phyloP scores from a whole-genome alignment of 306 rosid genomes.

The Canavalia ensiformis region DNA sequence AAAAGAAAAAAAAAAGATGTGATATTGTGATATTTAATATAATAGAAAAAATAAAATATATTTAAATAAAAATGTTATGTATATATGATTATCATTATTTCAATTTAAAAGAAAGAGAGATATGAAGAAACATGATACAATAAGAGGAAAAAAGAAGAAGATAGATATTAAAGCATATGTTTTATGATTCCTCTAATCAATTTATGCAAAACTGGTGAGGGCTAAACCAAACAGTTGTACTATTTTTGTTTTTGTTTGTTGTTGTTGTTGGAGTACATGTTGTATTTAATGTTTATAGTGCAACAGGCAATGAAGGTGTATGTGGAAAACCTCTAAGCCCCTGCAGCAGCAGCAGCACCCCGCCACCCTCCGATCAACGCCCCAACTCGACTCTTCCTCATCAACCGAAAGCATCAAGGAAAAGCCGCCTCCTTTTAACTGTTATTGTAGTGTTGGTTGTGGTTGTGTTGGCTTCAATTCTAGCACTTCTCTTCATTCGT shows the following conservation, averaged over 20 bases:
- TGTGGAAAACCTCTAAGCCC: conserved; percentile 74
- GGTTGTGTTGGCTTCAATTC: conserved; percentile 46
- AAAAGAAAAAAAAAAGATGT: too few species aligned
- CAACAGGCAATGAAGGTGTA: conserved; percentile 69
- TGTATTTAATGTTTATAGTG: conserved; percentile 32
- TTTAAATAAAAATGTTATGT: too few species aligned
- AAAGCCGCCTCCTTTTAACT: conserved; percentile 40
- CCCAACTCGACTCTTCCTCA: neutral
- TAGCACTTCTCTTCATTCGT: conserved; percentile 43
- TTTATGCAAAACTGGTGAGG: too few species aligned
- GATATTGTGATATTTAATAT: too few species aligned
- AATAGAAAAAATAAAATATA: too few species aligned
- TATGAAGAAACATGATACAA: too few species aligned
- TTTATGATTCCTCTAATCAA: too few species aligned
- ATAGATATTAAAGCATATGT: too few species aligned
- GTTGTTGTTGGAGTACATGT: neutral
- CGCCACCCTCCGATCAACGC: neutral
- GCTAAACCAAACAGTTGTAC: too few species aligned
- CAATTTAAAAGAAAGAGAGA: too few species aligned
- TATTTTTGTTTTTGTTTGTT: neutral
- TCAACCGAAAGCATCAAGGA: conserved; percentile 20
- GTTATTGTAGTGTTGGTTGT: conserved; percentile 46
- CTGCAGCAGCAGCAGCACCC: conserved; percentile 51
- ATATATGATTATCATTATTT: too few species aligned
- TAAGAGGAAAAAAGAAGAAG: too few species aligned